phyloP scores from a whole-genome alignment of 306 rosid species.

The Begonia masoniana region DNA sequence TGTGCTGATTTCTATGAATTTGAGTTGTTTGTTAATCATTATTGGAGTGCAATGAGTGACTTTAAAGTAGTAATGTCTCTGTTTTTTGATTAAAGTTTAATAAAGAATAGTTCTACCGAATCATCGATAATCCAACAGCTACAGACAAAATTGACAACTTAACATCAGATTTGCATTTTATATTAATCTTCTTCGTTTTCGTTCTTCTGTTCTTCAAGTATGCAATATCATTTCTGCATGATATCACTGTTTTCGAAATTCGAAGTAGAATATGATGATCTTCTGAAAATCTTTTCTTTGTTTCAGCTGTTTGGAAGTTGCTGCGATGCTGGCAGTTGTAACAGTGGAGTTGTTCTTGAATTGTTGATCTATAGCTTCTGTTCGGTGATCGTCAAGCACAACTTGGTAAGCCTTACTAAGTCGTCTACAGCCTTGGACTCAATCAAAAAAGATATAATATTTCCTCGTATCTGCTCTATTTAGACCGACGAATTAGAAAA shows the following conservation, averaged over 20 bases:
- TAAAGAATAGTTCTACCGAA: too few species aligned
- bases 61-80: conserved; percentile 27
- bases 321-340: not conserved
- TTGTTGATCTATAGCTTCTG: not conserved
- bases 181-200: not conserved
- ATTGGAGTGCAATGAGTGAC: conserved; percentile 38
- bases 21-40: not conserved
- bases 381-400: not conserved
- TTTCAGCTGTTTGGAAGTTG: conserved; percentile 4
- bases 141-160: conserved; percentile 35
- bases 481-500: too few species aligned
- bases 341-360: not conserved
- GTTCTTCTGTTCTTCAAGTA: not conserved
- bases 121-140: conserved; percentile 5
- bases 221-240: too few species aligned
- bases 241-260: too few species aligned
- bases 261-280: too few species aligned
- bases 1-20: not conserved
- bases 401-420: too few species aligned
- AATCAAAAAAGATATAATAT: too few species aligned
- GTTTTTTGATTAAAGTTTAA: too few species aligned
- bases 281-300: not conserved
- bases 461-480: too few species aligned
- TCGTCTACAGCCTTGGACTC: too few species aligned
- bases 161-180: conserved; percentile 20